phyloP scores from a whole-genome alignment of 1,284 basidiomycete genomes.

The Lignosus rhinocerotis region DNA sequence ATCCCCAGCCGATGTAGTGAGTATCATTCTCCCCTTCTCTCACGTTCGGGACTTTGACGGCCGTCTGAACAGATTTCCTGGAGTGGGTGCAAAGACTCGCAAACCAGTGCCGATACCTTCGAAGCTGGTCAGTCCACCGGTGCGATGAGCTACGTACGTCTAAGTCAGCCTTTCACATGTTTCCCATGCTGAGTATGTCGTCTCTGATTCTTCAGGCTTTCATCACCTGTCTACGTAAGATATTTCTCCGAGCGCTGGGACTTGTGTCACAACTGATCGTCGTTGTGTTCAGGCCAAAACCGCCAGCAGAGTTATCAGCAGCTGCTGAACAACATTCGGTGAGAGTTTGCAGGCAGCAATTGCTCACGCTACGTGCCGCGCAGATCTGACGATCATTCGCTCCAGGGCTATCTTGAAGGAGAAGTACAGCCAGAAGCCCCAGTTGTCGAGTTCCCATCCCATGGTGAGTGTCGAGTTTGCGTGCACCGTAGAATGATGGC shows the following conservation, averaged over 20 bases:
- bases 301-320: slow-evolving; percentile 80
- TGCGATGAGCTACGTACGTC: slow-evolving; percentile 78
- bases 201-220: slow-evolving; percentile 55
- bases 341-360: neutral
- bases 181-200: neutral
- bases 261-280: slow-evolving; percentile 1
- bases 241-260: neutral
- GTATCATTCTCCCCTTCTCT: neutral
- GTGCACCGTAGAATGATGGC: neutral
- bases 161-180: neutral
- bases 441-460: slow-evolving; percentile 75
- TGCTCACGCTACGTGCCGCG: neutral
- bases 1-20: slow-evolving; percentile 56
- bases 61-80: slow-evolving; percentile 57
- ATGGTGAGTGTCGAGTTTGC: slow-evolving; percentile 49
- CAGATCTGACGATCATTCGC: slow-evolving; percentile 60
- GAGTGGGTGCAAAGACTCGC: slow-evolving; percentile 91
- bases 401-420: slow-evolving; percentile 62
- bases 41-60: neutral
- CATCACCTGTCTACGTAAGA: slow-evolving; percentile 58
- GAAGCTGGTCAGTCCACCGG: slow-evolving; percentile 85
- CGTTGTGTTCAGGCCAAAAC: slow-evolving; percentile 45
- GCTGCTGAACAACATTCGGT: slow-evolving; percentile 73
- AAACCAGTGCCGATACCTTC: slow-evolving; percentile 89
- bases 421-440: slow-evolving; percentile 81